These are phyloP conservation scores for Geotrichum klebahnii DNA, from an alignment of 1,139 yeast genomes.

Conservation along the genomic window DNA sequence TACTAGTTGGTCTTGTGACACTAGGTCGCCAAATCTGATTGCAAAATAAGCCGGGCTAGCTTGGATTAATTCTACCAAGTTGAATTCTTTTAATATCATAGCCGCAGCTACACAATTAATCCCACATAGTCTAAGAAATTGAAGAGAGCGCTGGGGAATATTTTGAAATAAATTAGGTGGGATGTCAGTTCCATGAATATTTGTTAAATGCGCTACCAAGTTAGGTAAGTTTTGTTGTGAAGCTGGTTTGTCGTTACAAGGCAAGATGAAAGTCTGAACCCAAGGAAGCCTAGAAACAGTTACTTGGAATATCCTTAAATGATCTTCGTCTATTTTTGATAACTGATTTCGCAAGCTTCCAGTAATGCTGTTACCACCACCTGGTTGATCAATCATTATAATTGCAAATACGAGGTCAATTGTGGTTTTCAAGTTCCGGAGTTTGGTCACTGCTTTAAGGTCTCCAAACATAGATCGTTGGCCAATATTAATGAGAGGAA, in stretches of 20 bases:
- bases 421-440: constrained; percentile 11
- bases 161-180: constrained; percentile 9
- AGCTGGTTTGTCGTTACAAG: neutral
- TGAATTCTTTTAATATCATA: constrained; percentile 7
- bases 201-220: constrained; percentile 11
- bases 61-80: constrained; percentile 10
- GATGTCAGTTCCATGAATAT: constrained; percentile 11
- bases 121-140: constrained; percentile 20
- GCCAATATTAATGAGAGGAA: constrained; percentile 11
- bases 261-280: constrained; percentile 18
- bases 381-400: constrained; percentile 13
- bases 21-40: constrained; percentile 18
- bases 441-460: constrained; percentile 11
- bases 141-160: constrained; percentile 10
- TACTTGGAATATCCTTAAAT: constrained; percentile 15
- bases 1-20: constrained; percentile 12
- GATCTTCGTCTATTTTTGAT: constrained; percentile 6
- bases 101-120: constrained; percentile 21
- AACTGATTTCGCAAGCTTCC: neutral
- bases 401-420: constrained; percentile 17
- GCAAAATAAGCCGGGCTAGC: constrained; percentile 17
- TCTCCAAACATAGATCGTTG: constrained; percentile 14
- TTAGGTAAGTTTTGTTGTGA: constrained; percentile 4
- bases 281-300: constrained; percentile 14
- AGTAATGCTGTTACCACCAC: neutral